Conservation (phyloP, 805 yeast genomes). For the Ogataea ganodermae region DNA sequence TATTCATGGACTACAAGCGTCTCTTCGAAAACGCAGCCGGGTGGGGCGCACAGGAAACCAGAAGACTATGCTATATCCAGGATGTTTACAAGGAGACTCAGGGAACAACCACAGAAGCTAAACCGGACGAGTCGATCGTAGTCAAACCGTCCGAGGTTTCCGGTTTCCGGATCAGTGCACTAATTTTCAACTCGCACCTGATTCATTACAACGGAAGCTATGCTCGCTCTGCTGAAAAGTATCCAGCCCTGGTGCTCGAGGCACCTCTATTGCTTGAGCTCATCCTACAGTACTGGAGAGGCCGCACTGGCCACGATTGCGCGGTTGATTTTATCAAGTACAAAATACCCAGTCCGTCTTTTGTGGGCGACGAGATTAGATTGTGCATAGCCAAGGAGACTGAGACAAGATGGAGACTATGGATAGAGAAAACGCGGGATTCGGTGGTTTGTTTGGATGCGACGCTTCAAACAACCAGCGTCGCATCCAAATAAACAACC, state of each 20-base stretch:
- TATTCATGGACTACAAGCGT: slow-evolving; percentile 59
- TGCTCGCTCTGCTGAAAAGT: slow-evolving; percentile 54
- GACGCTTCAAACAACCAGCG: background rate
- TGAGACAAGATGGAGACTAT: slow-evolving; percentile 23
- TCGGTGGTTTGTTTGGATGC: slow-evolving; percentile 22
- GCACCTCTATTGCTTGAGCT: slow-evolving; percentile 79
- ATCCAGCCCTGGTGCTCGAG: slow-evolving; percentile 65
- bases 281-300: slow-evolving; percentile 48
- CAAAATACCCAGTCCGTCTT: slow-evolving; percentile 52
- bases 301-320: slow-evolving; percentile 6
- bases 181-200: slow-evolving; percentile 81
- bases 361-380: slow-evolving; percentile 41
- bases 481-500: slow-evolving; percentile 4
- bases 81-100: slow-evolving; percentile 26
- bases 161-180: slow-evolving; percentile 65
- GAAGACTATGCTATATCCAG: slow-evolving; percentile 65
- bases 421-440: slow-evolving; percentile 27
- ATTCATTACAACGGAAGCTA: slow-evolving; percentile 73
- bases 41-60: slow-evolving; percentile 46
- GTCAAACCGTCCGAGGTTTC: slow-evolving; percentile 44
- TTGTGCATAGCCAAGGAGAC: slow-evolving; percentile 24
- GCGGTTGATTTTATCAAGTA: slow-evolving; percentile 43
- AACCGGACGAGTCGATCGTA: slow-evolving; percentile 29
- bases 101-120: background rate
- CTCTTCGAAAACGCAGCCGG: slow-evolving; percentile 36